A percentile compares a stretch with the other conserved stretches of the same genome.
These are phyloP conservation scores for Geranium incanum DNA, from an alignment of 441 rosid genomes.

Conservation along the genomic window DNA sequence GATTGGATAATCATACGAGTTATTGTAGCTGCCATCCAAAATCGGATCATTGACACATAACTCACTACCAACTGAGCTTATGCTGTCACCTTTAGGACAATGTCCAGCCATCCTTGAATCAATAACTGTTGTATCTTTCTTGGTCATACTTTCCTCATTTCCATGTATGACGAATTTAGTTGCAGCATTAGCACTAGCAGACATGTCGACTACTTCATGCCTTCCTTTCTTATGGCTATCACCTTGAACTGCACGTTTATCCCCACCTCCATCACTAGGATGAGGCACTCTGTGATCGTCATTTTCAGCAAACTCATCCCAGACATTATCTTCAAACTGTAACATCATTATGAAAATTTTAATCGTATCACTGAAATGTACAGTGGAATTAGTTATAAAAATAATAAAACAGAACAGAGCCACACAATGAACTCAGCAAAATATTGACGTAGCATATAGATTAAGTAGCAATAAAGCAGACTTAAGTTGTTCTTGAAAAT, in stretches of 20 bases:
- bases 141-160: conserved; percentile 30
- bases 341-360: conserved; percentile 24
- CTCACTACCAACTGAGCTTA: conserved; percentile 30
- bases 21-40: conserved; percentile 36
- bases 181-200: conserved; percentile 28
- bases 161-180: conserved; percentile 26
- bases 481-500: too few species aligned
- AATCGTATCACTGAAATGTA: conserved; percentile 16
- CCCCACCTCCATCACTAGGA: conserved; percentile 29
- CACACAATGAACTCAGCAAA: background rate
- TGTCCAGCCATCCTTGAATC: conserved; percentile 36
- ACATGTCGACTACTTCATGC: conserved; percentile 33
- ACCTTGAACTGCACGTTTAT: conserved; percentile 31
- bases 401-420: background rate
- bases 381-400: background rate
- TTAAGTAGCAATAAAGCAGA: background rate
- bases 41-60: conserved; percentile 36
- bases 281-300: conserved; percentile 75
- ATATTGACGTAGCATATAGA: background rate
- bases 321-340: conserved; percentile 57
- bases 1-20: conserved; percentile 40
- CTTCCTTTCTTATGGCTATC: conserved; percentile 41
- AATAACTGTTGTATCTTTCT: conserved; percentile 36
- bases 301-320: conserved; percentile 43
- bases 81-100: conserved; percentile 32